A percentile compares a stretch with the other conserved stretches of the same genome.
Conservation (phyloP, 2,329 filamentous ascomycete genomes). For the Penicillium occitanis region DNA sequence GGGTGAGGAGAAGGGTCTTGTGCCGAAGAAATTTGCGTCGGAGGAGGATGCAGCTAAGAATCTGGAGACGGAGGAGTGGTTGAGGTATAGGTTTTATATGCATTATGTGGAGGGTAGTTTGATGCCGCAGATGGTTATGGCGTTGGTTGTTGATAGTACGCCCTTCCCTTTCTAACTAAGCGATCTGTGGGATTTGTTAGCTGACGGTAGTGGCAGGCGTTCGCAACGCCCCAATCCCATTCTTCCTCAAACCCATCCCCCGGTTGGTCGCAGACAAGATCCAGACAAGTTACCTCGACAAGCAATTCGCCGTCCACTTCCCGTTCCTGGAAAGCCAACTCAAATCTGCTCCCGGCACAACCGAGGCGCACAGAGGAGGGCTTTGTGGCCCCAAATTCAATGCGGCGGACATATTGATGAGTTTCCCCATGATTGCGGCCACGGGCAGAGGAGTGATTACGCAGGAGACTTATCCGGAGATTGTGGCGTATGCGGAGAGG, state of each 20-base stretch:
- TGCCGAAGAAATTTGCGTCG: conserved; percentile 54
- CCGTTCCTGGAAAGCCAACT: conserved; percentile 49
- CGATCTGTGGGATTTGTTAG: neutral
- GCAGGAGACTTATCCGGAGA: conserved; percentile 38
- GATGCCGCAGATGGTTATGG: conserved; percentile 68
- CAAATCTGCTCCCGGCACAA: conserved; percentile 38
- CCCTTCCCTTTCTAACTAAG: conserved; percentile 13
- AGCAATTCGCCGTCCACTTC: conserved; percentile 44
- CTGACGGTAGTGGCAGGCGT: conserved; percentile 36
- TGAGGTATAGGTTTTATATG: conserved; percentile 67
- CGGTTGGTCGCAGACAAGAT: conserved; percentile 52
- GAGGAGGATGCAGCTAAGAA: conserved; percentile 48
- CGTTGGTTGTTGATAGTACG: conserved; percentile 61
- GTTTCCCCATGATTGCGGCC: conserved; percentile 46
- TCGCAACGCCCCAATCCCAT: conserved; percentile 58
- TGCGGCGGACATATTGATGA: conserved; percentile 50
- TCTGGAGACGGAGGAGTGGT: conserved; percentile 61
- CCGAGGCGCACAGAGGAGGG: conserved; percentile 24
- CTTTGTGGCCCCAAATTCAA: conserved; percentile 47
- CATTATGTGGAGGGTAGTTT: conserved; percentile 84
- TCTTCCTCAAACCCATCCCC: conserved; percentile 62
- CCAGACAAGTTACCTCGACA: conserved; percentile 40
- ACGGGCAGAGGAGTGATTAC: conserved; percentile 34
- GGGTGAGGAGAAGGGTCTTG: conserved; percentile 41
- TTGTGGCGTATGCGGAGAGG: conserved; percentile 38